Percentiles rank a stretch among this genome's conserved stretches.
Evolutionary conservation across 106 monocot species (phyloP).

Genomic region (Amphibolis antarctica): DNA sequence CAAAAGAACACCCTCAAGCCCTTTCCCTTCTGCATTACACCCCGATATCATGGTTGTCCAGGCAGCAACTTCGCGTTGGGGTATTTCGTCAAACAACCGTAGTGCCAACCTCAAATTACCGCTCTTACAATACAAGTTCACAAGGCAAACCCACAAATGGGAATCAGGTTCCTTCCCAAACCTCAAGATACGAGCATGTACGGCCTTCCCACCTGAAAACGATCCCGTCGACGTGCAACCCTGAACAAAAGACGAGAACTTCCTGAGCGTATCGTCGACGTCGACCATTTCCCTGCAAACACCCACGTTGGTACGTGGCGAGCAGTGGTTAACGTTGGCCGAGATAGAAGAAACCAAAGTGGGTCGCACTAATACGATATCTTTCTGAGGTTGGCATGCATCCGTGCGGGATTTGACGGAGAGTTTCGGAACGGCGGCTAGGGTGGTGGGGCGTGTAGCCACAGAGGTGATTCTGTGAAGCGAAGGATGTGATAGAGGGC

Average conservation of each 20-base stretch:
- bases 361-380: not conserved
- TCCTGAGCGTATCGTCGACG: not conserved
- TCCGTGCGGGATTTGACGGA: not conserved
- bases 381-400: not conserved
- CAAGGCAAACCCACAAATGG: slow-evolving; percentile 22
- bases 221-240: slow-evolving; percentile 10
- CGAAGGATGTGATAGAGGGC: not conserved
- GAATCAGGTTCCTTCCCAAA: slow-evolving; percentile 12
- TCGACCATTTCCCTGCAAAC: not conserved
- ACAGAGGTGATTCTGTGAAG: not conserved
- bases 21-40: slow-evolving; percentile 5
- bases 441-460: not conserved
- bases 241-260: slow-evolving; percentile 15
- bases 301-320: not conserved
- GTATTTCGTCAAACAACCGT: slow-evolving; percentile 28
- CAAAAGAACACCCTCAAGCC: slow-evolving; percentile 12
- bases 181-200: slow-evolving; percentile 11
- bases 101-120: slow-evolving; percentile 5
- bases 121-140: slow-evolving; percentile 22
- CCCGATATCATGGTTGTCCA: slow-evolving; percentile 24
- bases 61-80: slow-evolving; percentile 17
- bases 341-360: not conserved
- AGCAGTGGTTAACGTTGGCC: not conserved
- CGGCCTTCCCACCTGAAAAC: slow-evolving; percentile 9
- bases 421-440: not conserved